Evolutionary conservation across 441 rosid species (phyloP), one percentile per base, ranked within the genome.

Genomic region (Bocquillonia castaneifolia): DNA sequence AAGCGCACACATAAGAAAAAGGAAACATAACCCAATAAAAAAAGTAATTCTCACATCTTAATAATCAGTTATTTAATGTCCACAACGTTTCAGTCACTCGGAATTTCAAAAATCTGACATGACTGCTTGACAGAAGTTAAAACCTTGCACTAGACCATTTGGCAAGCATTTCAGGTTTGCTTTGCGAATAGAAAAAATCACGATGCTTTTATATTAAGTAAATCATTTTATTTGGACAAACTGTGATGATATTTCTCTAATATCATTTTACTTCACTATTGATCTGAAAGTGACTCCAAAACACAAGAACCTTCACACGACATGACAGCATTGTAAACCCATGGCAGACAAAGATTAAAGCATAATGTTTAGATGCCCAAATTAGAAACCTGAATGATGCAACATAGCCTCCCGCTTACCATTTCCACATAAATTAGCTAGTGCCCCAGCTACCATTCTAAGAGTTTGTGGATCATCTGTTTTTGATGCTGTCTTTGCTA

Each of bases 381-480:
- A 47, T 23, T n/a, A 67, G 47, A 42, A 15, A 25, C 64, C 26
- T 14, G 12, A 7, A 13, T 62, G 44, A 10, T 23, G 36, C 22
- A 54, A 50, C 28, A 51, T 13, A 23, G 73, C 34, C 54, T 63
- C 42, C 54, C 40, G 64, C 88, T 75, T 71, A 93, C 98, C 98
- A 72, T 93, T 93, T 68, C 97, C 97, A 20, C 97, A 93, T 71
- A 93, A 78, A 77, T 89, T 93, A 63, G 96, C 96, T 50, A 91
- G 84, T 57, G 92, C 97, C 72, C 97, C 98, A 57, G 97, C 94
- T 69, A 91, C 94, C 97, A 93, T 93, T 80, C 96, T 85, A 32
- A 89, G 88, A 74, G 91, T 91, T 73, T 91, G 97, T 18, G 84
- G 84, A 66, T 91, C 98, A 48, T 87, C 92, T 66, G 97, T 89